These are phyloP conservation scores for Phaffomyces antillensis DNA, from an alignment of 805 yeast species.

Conservation along the genomic window DNA sequence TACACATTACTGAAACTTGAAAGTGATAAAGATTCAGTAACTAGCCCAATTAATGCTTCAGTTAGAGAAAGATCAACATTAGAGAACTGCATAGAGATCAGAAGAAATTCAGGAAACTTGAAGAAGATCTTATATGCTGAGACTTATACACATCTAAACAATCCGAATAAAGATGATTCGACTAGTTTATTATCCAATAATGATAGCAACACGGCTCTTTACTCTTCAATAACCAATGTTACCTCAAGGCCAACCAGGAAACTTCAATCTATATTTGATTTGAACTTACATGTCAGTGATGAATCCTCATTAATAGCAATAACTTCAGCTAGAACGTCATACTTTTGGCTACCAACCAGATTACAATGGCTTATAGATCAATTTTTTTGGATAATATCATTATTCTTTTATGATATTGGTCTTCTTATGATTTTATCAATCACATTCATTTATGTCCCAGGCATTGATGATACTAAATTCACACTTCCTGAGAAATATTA, in stretches of 20 bases:
- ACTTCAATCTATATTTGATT: neutral
- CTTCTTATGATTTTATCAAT: constrained; percentile 30
- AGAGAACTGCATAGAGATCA: constrained; percentile 29
- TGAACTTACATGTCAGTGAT: neutral
- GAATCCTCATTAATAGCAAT: constrained; percentile 3
- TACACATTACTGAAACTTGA: constrained; percentile 1
- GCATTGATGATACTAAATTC: constrained; percentile 24
- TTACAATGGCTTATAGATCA: constrained; percentile 8
- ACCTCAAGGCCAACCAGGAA: neutral
- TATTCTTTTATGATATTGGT: constrained; percentile 25
- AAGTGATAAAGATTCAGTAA: constrained; percentile 9
- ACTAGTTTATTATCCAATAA: neutral
- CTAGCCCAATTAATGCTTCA: constrained; percentile 9
- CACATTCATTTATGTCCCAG: constrained; percentile 34
- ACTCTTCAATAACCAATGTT: neutral
- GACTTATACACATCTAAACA: neutral
- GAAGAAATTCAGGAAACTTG: constrained; percentile 23
- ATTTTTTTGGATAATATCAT: constrained; percentile 6
- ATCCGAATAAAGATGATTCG: neutral
- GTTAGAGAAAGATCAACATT: constrained; percentile 27
- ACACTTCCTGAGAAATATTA: constrained; percentile 28
- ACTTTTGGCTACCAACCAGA: constrained; percentile 12
- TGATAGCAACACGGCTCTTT: neutral
- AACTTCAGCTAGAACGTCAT: constrained; percentile 9
- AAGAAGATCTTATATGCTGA: constrained; percentile 15